Evolutionary conservation across 2,329 filamentous ascomycete species (phyloP).

Genomic region (Penicillium sp.): DNA sequence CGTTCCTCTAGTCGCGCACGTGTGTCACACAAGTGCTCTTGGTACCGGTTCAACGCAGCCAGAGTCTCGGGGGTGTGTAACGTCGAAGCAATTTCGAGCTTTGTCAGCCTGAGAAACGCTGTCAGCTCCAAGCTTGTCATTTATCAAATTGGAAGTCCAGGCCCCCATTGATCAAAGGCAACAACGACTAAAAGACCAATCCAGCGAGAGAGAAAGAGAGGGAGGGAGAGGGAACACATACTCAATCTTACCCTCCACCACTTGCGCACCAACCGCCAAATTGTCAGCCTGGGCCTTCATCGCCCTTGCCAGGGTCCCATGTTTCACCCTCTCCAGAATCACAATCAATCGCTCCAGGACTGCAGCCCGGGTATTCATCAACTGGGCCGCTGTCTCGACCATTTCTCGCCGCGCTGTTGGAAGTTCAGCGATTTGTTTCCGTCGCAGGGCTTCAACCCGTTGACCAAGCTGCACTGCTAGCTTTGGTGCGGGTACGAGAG

Average conservation of each 20-base stretch:
- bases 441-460: conserved; percentile 25
- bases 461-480: conserved; percentile 26
- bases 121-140: not conserved
- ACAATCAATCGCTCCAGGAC: conserved; percentile 34
- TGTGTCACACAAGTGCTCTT: conserved; percentile 27
- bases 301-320: conserved; percentile 32
- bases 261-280: conserved; percentile 34
- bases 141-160: not conserved
- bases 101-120: conserved; percentile 26
- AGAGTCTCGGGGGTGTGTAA: conserved; percentile 36
- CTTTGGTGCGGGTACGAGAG: conserved; percentile 15
- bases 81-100: conserved; percentile 30
- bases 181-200: not conserved
- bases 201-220: not conserved
- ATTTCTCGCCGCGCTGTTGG: conserved; percentile 29
- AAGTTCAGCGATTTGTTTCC: conserved; percentile 28
- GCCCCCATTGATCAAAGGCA: too few relatives aligned
- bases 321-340: conserved; percentile 37
- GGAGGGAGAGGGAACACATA: conserved; percentile 17
- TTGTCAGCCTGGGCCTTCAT: conserved; percentile 37
- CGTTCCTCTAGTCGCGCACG: conserved; percentile 27
- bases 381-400: conserved; percentile 30
- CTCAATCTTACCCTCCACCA: conserved; percentile 34
- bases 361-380: conserved; percentile 28
- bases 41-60: conserved; percentile 30